These are phyloP conservation scores for Acanthamoeba castellanii DNA, from an alignment of 208 protist genomes.

Conservation along the genomic window DNA sequence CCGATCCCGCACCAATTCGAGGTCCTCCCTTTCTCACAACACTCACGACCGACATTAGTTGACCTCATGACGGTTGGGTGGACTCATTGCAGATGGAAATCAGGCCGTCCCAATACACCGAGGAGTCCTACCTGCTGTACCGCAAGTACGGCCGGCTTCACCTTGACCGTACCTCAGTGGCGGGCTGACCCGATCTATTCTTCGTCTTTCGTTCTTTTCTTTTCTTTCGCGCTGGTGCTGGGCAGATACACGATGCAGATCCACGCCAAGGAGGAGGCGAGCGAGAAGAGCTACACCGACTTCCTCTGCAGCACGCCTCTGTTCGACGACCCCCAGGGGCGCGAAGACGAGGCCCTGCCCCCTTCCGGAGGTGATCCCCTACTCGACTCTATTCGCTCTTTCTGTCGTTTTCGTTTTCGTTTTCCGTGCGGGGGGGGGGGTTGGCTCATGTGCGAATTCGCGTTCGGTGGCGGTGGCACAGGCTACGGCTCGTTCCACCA, in stretches of 20 bases:
- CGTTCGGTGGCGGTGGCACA: background rate
- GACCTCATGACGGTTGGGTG: background rate
- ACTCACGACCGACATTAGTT: too few species aligned
- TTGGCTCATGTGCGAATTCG: background rate
- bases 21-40: background rate
- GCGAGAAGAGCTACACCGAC: constrained; percentile 74
- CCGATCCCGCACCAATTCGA: background rate
- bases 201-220: too few species aligned
- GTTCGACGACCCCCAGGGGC: background rate
- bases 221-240: background rate
- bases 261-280: constrained; percentile 24
- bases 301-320: constrained; percentile 78
- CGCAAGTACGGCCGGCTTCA: background rate
- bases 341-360: background rate
- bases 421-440: background rate
- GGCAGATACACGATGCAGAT: constrained; percentile 17
- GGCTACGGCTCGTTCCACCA: constrained; percentile 57
- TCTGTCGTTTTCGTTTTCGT: background rate
- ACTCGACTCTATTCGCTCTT: background rate
- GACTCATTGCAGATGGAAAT: constrained; percentile 1
- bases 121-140: constrained; percentile 46
- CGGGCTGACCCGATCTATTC: background rate
- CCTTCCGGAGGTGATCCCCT: background rate
- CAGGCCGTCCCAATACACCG: background rate
- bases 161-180: background rate